phyloP scores from a whole-genome alignment of 2,329 filamentous ascomycete genomes.

The Pyricularia pennisetigena region DNA sequence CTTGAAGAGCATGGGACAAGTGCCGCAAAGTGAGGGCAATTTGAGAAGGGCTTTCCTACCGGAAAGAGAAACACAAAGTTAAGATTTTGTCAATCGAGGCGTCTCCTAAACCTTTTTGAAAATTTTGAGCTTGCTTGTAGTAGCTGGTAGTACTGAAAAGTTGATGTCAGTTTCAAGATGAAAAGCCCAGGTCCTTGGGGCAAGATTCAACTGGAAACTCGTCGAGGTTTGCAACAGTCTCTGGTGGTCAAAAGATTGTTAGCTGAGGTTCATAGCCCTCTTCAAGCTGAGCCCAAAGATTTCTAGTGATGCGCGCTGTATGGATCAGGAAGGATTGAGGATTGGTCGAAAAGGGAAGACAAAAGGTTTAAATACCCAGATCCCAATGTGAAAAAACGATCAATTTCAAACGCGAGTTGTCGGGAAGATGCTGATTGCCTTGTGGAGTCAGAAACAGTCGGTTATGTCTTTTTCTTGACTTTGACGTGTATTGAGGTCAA shows the following conservation, averaged over 20 bases:
- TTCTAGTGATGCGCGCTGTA: not conserved
- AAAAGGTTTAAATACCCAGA: not conserved
- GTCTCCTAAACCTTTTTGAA: not conserved
- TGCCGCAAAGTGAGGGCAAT: not conserved
- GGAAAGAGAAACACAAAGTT: not conserved
- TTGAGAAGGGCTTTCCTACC: not conserved
- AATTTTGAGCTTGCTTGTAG: not conserved
- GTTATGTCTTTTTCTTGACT: not conserved
- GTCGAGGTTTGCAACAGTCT: not conserved
- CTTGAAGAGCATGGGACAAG: not conserved
- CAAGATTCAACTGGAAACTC: not conserved
- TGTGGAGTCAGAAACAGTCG: not conserved
- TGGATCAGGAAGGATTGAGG: not conserved
- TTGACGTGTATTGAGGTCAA: no score
- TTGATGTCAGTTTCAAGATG: not conserved
- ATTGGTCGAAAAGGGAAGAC: not conserved
- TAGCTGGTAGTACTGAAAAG: not conserved
- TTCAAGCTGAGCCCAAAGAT: not conserved
- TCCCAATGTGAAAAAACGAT: not conserved
- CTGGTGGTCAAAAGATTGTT: not conserved
- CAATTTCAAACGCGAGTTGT: not conserved
- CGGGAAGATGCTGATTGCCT: not conserved
- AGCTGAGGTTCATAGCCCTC: not conserved
- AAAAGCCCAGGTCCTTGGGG: not conserved
- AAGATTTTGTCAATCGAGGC: not conserved